Base-by-base conservation (phyloP, 2,329 filamentous ascomycete species). In the Malbranchea zuffiana region DNA sequence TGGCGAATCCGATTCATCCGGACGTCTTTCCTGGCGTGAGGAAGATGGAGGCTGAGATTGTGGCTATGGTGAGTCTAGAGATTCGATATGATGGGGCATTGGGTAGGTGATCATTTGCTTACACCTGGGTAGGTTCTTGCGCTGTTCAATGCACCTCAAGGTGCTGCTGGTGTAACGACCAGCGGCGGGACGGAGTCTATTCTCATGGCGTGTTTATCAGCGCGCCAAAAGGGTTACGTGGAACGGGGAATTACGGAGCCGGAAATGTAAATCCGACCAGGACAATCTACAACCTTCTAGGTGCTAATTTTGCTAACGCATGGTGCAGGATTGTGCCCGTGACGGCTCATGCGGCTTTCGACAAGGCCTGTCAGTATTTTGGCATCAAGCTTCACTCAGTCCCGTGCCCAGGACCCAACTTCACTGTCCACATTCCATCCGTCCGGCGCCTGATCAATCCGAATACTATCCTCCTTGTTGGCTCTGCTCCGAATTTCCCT, bases 1-100 rank as follows among this genome's bases (percentile, higher is more conserved):
- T 98, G 19, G 75, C 86, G 25, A 98, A 98, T 60, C 90, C 90
- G 3, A 90, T 98, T 49, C 90, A 98, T 59, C 90, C 90, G 5
- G 90, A 98, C 63, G 88, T 98, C 28, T 98, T 98, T 64, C 90
- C 90, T 11, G 90, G 88, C 18, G 87, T 98, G 35, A 72, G 90
- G 52, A 98, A 98, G 74, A 98, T 98, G 90, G 90, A 98, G 67
- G 88, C 90, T 29, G 90, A 98, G 66, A 69, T 98, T 44, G 90
- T 98, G 35, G 82, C 87, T 47, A 98, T 98, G 88, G 86, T 92
- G 36, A 17, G 36, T 18, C 24, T 12, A 20, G 2, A 6, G 1
- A n/a, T n/a, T 28, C 6, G 3, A 12, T n/a, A 18, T 17, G 33
- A 15, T 12, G 16, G 13, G 7, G 12, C 23, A 25, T 7, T 25